These are phyloP conservation scores for Colletotrichum caudatum DNA, from an alignment of 2,329 filamentous ascomycete species.

Conservation along the genomic window DNA sequence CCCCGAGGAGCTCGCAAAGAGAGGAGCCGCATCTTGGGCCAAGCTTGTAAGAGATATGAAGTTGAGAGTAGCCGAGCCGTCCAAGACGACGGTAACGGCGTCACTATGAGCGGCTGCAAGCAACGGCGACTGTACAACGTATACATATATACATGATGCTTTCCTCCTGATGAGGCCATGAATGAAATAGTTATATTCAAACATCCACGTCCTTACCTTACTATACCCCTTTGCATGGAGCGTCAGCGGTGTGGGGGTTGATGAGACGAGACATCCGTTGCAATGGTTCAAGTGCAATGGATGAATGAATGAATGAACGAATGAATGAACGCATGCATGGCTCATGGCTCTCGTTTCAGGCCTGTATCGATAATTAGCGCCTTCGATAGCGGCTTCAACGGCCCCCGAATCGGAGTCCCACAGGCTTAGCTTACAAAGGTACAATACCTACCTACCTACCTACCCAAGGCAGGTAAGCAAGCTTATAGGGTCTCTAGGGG, in stretches of 20 bases:
- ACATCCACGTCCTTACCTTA: constrained; percentile 47
- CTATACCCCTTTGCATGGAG: constrained; percentile 40
- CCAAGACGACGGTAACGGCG: constrained; percentile 48
- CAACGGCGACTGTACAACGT: constrained; percentile 31
- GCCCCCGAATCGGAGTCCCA: constrained; percentile 20
- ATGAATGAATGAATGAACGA: no score
- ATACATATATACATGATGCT: constrained; percentile 8
- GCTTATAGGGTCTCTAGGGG: neutral
- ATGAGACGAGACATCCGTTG: neutral
- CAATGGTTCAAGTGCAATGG: neutral
- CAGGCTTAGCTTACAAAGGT: neutral
- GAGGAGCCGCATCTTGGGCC: constrained; percentile 64
- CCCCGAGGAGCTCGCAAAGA: constrained; percentile 70
- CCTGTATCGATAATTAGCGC: no score
- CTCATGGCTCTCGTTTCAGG: no score
- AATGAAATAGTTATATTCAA: constrained; percentile 13
- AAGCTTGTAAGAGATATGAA: constrained; percentile 56
- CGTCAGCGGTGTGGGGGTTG: constrained; percentile 54
- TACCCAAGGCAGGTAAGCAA: no score
- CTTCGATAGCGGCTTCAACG: neutral
- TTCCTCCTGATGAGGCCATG: neutral
- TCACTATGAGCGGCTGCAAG: constrained; percentile 47
- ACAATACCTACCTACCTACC: no score
- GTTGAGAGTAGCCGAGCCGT: constrained; percentile 45
- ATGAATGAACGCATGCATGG: no score